Percentiles rank a stretch among this genome's conserved stretches.
Conservation (phyloP, 495 filamentous ascomycete species). For the Hypomontagnella submonticulosa region DNA sequence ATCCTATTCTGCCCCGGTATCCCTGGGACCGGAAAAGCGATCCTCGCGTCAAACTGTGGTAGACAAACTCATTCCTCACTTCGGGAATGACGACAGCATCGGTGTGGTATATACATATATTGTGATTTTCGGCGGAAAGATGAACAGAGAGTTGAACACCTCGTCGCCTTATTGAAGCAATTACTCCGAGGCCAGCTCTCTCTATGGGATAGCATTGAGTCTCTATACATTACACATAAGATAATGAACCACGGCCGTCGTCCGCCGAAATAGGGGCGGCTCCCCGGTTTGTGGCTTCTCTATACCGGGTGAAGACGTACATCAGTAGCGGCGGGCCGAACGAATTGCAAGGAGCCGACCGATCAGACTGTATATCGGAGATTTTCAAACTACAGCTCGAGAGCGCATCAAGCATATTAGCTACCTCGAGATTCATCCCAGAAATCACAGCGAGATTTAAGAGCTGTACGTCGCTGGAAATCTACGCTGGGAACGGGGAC, state of each 20-base stretch:
- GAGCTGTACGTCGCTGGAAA: background rate
- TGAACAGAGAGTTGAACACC: background rate
- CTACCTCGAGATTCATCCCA: background rate
- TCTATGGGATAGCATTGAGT: background rate
- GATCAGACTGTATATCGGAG: background rate
- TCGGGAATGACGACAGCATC: background rate
- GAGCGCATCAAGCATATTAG: background rate
- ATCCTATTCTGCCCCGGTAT: background rate
- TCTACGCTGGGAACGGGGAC: background rate
- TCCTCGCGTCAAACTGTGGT: background rate
- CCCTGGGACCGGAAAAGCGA: background rate
- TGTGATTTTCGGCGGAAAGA: background rate
- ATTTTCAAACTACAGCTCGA: background rate
- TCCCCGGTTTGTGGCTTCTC: background rate
- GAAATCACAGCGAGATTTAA: background rate
- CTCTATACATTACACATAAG: background rate
- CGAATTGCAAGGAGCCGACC: background rate
- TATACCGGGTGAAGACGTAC: background rate
- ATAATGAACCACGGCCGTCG: background rate
- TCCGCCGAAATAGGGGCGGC: background rate
- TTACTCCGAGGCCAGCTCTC: background rate
- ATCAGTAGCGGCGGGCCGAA: background rate
- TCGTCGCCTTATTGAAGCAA: background rate
- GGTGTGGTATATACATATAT: slow-evolving; percentile 7
- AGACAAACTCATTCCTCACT: background rate